These are phyloP conservation scores for Aquilaria malaccensis DNA, from an alignment of 345 rosid species.

Conservation along the genomic window DNA sequence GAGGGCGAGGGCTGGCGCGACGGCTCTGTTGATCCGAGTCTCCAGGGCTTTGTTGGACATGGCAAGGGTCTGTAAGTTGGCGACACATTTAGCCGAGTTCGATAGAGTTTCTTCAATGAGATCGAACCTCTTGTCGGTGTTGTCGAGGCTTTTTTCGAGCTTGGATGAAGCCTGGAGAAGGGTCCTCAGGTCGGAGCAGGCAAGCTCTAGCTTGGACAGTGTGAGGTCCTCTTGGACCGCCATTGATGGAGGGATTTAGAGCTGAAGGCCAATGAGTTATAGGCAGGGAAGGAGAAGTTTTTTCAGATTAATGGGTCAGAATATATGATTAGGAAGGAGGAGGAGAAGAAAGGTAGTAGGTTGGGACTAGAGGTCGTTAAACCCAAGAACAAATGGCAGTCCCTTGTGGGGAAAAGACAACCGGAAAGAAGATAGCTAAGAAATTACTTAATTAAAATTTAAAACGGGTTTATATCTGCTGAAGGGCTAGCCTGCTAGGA, in stretches of 20 bases:
- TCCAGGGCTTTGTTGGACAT: conserved; percentile 56
- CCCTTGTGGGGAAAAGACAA: conserved; percentile 19
- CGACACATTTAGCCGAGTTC: conserved; percentile 35
- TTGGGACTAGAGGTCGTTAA: conserved; percentile 24
- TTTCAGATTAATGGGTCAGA: conserved; percentile 7
- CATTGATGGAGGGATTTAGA: conserved; percentile 16
- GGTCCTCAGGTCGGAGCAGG: conserved; percentile 35
- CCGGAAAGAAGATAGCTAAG: conserved; percentile 11
- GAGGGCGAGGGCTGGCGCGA: conserved; percentile 41
- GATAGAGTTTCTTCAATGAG: conserved; percentile 29
- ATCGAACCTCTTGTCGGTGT: conserved; percentile 34
- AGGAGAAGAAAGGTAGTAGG: conserved; percentile 3
- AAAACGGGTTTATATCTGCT: background rate
- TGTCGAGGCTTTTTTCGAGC: conserved; percentile 26
- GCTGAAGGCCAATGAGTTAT: background rate
- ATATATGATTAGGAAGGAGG: conserved; percentile 3
- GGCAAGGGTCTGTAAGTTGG: conserved; percentile 48
- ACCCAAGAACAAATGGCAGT: conserved; percentile 28
- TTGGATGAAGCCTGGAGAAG: conserved; percentile 28
- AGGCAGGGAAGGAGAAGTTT: background rate
- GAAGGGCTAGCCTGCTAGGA: conserved; percentile 5
- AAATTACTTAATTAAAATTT: background rate
- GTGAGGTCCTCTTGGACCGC: conserved; percentile 22
- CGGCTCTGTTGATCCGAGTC: conserved; percentile 51
- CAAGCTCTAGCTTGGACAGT: conserved; percentile 28